Evolutionary conservation across 1,284 basidiomycete species (phyloP).

Genomic region (Austroboletus niveus): DNA sequence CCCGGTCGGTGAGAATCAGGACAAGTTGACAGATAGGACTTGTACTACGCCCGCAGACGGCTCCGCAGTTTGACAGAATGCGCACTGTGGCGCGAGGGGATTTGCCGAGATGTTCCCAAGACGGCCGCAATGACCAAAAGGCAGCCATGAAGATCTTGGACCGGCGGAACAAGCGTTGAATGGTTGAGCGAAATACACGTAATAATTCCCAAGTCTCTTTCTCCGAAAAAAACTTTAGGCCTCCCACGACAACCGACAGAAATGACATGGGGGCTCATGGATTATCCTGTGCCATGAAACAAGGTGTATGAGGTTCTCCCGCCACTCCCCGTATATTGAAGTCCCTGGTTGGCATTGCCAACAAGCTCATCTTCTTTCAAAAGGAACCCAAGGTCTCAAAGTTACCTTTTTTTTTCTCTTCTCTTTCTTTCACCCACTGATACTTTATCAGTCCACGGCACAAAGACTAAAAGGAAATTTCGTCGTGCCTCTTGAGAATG

Average conservation of each 20-base stretch:
- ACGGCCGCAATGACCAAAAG: conserved; percentile 8
- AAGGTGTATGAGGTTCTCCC: conserved; percentile 12
- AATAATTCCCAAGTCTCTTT: conserved; percentile 15
- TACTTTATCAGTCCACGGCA: background rate
- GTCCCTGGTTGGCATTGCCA: conserved; percentile 12
- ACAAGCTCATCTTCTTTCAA: conserved; percentile 3
- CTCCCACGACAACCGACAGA: no score
- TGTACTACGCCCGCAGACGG: conserved; percentile 1
- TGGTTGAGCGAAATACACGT: conserved; percentile 1
- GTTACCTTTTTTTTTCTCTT: background rate
- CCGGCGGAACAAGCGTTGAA: conserved; percentile 17
- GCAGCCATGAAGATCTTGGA: conserved; percentile 21
- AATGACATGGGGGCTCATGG: background rate
- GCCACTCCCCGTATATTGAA: background rate
- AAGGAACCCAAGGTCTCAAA: background rate
- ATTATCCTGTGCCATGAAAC: conserved; percentile 8
- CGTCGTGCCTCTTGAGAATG: conserved; percentile 1
- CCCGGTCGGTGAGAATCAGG: conserved; percentile 20
- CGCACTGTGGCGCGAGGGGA: conserved; percentile 4
- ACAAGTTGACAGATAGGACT: conserved; percentile 3
- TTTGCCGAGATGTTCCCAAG: conserved; percentile 30
- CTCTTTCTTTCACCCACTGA: background rate
- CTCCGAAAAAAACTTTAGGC: background rate
- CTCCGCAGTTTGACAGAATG: background rate
- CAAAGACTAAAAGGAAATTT: background rate